Percentiles rank a stretch among this genome's conserved stretches.
These are phyloP conservation scores for Mortierella sp. DNA, from an alignment of 371 early-diverging fungal genomes.

Conservation along the genomic window DNA sequence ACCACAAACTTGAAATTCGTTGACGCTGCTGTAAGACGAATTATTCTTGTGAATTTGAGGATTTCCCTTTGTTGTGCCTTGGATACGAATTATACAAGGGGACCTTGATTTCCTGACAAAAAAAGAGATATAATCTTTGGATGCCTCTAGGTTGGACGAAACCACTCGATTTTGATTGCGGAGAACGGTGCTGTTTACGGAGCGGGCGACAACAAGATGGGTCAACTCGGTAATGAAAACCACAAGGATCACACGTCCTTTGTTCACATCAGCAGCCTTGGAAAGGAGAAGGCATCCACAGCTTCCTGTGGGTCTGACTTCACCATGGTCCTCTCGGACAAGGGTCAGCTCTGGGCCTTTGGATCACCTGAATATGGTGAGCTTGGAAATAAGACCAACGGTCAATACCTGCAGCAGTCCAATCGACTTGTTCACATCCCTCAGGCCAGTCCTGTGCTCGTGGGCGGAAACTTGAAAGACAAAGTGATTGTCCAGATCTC, in stretches of 20 bases:
- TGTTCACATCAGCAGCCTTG: constrained; percentile 47
- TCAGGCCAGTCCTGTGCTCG: constrained; percentile 55
- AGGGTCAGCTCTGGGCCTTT: constrained; percentile 58
- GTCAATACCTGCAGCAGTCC: constrained; percentile 57
- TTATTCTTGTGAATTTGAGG: neutral
- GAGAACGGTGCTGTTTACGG: constrained; percentile 57
- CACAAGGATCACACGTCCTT: constrained; percentile 55
- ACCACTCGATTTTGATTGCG: constrained; percentile 56
- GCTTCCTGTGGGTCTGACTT: constrained; percentile 61
- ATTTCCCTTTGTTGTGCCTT: neutral
- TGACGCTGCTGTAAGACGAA: constrained; percentile 42
- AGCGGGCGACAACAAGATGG: constrained; percentile 59
- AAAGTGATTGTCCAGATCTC: constrained; percentile 52
- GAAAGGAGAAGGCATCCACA: constrained; percentile 47
- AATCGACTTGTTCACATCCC: constrained; percentile 55
- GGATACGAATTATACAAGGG: too few relatives aligned
- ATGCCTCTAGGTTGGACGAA: constrained; percentile 43
- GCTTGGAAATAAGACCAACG: constrained; percentile 60
- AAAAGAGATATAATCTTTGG: too few relatives aligned
- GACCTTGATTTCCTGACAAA: too few relatives aligned
- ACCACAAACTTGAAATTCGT: constrained; percentile 48
- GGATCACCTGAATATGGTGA: constrained; percentile 62
- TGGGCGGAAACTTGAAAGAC: constrained; percentile 42
- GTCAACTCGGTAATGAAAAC: constrained; percentile 56
- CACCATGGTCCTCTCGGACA: constrained; percentile 55